phyloP scores from a whole-genome alignment of 805 yeast genomes.

The Candida glaebosa region DNA sequence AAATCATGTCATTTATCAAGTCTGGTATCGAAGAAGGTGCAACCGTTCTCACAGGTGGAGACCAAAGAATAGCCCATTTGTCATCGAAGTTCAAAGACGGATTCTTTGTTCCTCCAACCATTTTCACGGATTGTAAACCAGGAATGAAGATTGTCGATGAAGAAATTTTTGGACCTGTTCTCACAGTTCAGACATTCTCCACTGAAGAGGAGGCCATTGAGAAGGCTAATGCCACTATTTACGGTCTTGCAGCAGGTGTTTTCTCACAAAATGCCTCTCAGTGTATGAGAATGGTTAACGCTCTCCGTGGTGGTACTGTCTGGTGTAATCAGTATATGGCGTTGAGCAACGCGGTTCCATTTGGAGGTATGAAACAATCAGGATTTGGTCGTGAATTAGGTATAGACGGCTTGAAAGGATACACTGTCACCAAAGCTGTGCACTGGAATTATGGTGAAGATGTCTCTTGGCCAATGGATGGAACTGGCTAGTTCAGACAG shows the following conservation, averaged over 20 bases:
- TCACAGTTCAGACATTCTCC: slow-evolving; percentile 39
- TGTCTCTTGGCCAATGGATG: neutral
- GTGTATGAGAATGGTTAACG: slow-evolving; percentile 2
- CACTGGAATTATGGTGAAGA: slow-evolving; percentile 1
- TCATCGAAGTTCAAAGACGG: slow-evolving; percentile 14
- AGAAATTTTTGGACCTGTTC: slow-evolving; percentile 50
- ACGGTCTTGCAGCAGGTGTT: slow-evolving; percentile 46
- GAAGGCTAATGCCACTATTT: slow-evolving; percentile 39
- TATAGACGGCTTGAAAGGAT: slow-evolving; percentile 1
- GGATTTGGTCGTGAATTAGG: slow-evolving; percentile 34
- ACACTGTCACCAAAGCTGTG: slow-evolving; percentile 1
- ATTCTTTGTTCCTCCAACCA: slow-evolving; percentile 42
- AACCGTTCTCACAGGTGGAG: slow-evolving; percentile 40
- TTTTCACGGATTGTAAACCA: slow-evolving; percentile 40
- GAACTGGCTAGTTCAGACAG: slow-evolving; percentile 2
- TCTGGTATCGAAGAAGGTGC: slow-evolving; percentile 53
- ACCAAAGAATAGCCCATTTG: slow-evolving; percentile 14
- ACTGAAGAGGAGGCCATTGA: slow-evolving; percentile 41
- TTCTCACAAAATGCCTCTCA: slow-evolving; percentile 30
- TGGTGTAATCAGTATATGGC: slow-evolving; percentile 69
- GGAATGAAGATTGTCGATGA: slow-evolving; percentile 40
- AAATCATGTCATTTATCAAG: slow-evolving; percentile 35
- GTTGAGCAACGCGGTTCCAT: slow-evolving; percentile 50
- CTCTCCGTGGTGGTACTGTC: slow-evolving; percentile 60
- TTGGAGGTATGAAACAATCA: slow-evolving; percentile 30